These are phyloP conservation scores for Macrophomina tecta DNA, from an alignment of 2,329 filamentous ascomycete species.

Conservation along the genomic window DNA sequence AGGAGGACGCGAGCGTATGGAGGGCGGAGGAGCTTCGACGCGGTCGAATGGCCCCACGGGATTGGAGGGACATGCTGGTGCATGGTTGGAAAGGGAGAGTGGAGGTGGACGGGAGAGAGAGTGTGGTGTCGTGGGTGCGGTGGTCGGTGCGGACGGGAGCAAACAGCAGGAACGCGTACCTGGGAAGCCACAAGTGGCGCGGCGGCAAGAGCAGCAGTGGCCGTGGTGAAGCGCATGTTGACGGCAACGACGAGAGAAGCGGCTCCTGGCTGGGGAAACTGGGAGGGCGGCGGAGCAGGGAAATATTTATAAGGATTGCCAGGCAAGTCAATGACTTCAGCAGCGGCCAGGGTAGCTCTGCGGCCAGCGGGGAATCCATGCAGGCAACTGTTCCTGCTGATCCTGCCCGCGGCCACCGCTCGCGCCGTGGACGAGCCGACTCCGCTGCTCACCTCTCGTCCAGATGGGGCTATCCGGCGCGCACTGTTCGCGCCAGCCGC, in stretches of 20 bases:
- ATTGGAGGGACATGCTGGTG: background rate
- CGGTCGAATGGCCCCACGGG: too few species aligned
- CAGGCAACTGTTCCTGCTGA: conserved; percentile 27
- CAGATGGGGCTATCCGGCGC: conserved; percentile 3
- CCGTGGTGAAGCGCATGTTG: conserved; percentile 23
- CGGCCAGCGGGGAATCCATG: conserved; percentile 14
- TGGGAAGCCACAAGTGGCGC: conserved; percentile 19
- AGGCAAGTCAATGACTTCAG: conserved; percentile 21
- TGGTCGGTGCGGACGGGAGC: background rate
- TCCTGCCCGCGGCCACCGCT: conserved; percentile 10
- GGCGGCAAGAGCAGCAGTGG: conserved; percentile 20
- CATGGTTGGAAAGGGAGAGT: too few species aligned
- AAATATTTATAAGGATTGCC: background rate
- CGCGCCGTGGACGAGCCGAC: conserved; percentile 15
- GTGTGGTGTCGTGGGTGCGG: background rate
- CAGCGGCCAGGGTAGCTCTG: conserved; percentile 11
- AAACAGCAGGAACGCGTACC: background rate
- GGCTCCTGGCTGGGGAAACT: background rate
- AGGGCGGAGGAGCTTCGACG: too few species aligned
- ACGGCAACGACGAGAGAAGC: background rate
- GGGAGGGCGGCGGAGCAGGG: background rate
- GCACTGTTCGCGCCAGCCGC: background rate
- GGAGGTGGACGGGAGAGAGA: background rate
- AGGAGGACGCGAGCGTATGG: too few species aligned
- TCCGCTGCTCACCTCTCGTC: background rate